Evolutionary conservation across 352 stramenopile species (phyloP).

Genomic region (Pythium chondricola): DNA sequence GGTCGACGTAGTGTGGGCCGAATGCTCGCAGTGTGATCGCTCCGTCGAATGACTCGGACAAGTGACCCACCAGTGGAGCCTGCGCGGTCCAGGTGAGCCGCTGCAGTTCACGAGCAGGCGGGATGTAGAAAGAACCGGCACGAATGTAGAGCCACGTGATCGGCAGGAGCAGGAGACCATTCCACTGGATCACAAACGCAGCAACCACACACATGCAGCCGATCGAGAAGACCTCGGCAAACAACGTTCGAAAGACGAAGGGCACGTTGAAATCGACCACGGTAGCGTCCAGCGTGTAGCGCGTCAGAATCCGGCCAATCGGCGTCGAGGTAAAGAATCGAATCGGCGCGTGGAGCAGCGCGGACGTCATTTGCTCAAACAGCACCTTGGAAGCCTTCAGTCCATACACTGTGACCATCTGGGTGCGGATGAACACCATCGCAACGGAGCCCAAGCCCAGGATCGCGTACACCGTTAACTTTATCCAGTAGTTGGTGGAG

Average conservation of each 20-base stretch:
- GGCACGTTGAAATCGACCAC: constrained; percentile 70
- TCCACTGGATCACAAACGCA: constrained; percentile 60
- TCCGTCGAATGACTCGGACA: constrained; percentile 51
- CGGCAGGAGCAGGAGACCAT: constrained; percentile 55
- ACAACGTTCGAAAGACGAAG: constrained; percentile 19
- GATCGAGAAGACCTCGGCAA: constrained; percentile 54
- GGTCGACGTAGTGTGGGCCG: constrained; percentile 25
- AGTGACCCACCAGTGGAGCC: constrained; percentile 39
- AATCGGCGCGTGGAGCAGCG: constrained; percentile 80
- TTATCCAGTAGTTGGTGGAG: no score
- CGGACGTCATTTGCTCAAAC: constrained; percentile 82
- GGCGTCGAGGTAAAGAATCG: constrained; percentile 91
- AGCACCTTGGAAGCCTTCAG: constrained; percentile 35
- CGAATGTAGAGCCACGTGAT: constrained; percentile 73
- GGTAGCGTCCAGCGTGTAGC: constrained; percentile 85
- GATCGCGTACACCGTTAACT: no score
- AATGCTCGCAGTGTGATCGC: constrained; percentile 47
- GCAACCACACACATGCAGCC: constrained; percentile 56
- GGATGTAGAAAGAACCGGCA: constrained; percentile 37
- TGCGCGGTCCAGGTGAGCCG: constrained; percentile 40
- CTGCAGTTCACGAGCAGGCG: constrained; percentile 45
- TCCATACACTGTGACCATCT: no score
- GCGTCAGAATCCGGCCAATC: constrained; percentile 82
- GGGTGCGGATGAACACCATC: no score
- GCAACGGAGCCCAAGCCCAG: no score